phyloP scores from a whole-genome alignment of 257 asterid genomes.

The Verbena officinalis region DNA sequence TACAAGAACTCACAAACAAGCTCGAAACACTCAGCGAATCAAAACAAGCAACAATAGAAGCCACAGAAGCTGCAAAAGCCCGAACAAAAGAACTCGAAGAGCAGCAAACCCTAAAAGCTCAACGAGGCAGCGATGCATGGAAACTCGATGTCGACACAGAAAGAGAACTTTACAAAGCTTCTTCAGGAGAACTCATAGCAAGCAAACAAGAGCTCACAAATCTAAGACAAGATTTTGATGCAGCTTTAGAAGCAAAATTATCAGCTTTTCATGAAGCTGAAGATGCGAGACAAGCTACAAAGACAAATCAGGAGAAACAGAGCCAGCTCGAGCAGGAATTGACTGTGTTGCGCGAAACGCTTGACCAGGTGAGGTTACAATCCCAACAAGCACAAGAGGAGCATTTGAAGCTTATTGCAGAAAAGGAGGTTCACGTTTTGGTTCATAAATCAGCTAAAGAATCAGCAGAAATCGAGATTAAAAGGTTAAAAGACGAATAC shows the following conservation, averaged over 20 bases:
- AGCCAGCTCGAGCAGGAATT: constrained; percentile 55
- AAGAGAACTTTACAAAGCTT: constrained; percentile 65
- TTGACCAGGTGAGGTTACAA: constrained; percentile 54
- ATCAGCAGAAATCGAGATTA: constrained; percentile 48
- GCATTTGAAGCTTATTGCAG: constrained; percentile 50
- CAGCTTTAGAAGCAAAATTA: constrained; percentile 66
- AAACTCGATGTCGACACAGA: constrained; percentile 56
- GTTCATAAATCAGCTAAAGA: constrained; percentile 59
- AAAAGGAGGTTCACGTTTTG: constrained; percentile 57
- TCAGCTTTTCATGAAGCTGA: constrained; percentile 67
- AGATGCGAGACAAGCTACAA: constrained; percentile 54
- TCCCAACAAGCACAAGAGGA: constrained; percentile 67
- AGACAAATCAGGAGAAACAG: constrained; percentile 45
- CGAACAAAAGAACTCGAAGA: constrained; percentile 58
- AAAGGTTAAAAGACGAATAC: constrained; percentile 43
- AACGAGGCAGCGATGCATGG: constrained; percentile 59
- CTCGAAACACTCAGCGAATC: constrained; percentile 78
- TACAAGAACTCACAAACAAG: constrained; percentile 74
- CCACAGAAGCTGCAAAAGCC: constrained; percentile 58
- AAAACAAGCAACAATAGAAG: constrained; percentile 70
- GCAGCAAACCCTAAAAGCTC: constrained; percentile 49
- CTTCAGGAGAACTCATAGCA: constrained; percentile 60
- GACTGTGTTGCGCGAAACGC: constrained; percentile 36
- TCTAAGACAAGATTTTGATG: constrained; percentile 79
- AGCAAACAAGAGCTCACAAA: constrained; percentile 75